Conservation (phyloP, 129 eudicot species). For the Solidago caesia region DNA sequence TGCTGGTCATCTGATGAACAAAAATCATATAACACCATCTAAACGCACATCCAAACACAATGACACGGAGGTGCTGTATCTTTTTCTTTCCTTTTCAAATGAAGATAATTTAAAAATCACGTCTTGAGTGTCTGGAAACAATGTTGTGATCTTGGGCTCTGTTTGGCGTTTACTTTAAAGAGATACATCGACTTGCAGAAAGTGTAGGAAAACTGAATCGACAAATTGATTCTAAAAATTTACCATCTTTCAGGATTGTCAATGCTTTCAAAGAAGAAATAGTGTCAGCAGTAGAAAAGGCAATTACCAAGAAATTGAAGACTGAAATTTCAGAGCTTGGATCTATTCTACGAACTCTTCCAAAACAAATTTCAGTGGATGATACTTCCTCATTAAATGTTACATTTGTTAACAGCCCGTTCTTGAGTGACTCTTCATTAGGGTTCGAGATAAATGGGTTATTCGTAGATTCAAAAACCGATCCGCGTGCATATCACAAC, state of each 20-base stretch:
- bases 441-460: conserved; percentile 64
- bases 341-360: conserved; percentile 47
- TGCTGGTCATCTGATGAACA: too few relatives aligned
- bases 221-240: neutral
- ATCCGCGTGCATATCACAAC: conserved; percentile 19
- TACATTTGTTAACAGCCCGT: conserved; percentile 47
- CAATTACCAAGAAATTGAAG: conserved; percentile 43
- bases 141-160: too few relatives aligned
- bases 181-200: neutral
- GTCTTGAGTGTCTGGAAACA: too few relatives aligned
- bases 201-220: neutral
- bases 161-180: too few relatives aligned
- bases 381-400: conserved; percentile 46
- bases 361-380: conserved; percentile 48
- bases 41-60: too few relatives aligned
- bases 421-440: conserved; percentile 41
- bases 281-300: conserved; percentile 46
- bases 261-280: conserved; percentile 54
- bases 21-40: too few relatives aligned
- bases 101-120: too few relatives aligned
- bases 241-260: conserved; percentile 44
- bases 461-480: conserved; percentile 29
- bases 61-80: too few relatives aligned
- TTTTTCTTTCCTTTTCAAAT: too few relatives aligned
- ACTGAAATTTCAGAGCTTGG: conserved; percentile 48